phyloP scores from a whole-genome alignment of 2,329 filamentous ascomycete genomes.

The Talaromyces sp. region DNA sequence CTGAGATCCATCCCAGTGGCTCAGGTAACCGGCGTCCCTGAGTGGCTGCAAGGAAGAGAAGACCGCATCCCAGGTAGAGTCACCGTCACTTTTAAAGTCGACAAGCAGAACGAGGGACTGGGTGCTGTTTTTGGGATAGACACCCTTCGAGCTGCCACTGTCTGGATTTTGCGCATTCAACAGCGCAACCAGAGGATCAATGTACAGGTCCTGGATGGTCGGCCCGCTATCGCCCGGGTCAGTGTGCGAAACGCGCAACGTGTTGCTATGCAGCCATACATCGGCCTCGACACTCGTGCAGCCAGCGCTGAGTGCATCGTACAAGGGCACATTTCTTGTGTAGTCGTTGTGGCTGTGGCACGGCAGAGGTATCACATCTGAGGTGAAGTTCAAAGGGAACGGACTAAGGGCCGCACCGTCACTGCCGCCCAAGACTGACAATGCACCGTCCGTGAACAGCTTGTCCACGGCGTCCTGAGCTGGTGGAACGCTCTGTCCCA shows the following conservation, averaged over 20 bases:
- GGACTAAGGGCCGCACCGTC: neutral
- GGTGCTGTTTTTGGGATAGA: slow-evolving; percentile 51
- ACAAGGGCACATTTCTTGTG: slow-evolving; percentile 37
- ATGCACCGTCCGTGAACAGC: neutral
- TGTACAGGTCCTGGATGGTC: slow-evolving; percentile 49
- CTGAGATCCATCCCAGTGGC: slow-evolving; percentile 37
- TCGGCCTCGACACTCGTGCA: slow-evolving; percentile 44
- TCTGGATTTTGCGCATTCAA: slow-evolving; percentile 49
- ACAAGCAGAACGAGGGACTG: slow-evolving; percentile 61
- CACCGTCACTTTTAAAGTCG: slow-evolving; percentile 61
- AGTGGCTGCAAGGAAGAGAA: slow-evolving; percentile 36
- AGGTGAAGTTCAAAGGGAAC: neutral
- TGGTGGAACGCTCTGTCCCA: neutral
- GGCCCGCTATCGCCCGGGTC: neutral
- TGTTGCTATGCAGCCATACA: slow-evolving; percentile 41
- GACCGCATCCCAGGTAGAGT: slow-evolving; percentile 24
- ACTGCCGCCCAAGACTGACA: neutral
- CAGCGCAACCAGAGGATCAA: slow-evolving; percentile 59
- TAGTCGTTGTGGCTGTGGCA: slow-evolving; percentile 43
- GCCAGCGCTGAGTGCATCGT: slow-evolving; percentile 36
- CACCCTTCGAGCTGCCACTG: slow-evolving; percentile 36
- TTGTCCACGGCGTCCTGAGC: neutral
- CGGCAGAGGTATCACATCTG: slow-evolving; percentile 7
- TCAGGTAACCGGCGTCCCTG: slow-evolving; percentile 40
- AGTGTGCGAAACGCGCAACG: slow-evolving; percentile 60